phyloP scores from a whole-genome alignment of 768 basidiomycete genomes.

The Serendipita sp. region DNA sequence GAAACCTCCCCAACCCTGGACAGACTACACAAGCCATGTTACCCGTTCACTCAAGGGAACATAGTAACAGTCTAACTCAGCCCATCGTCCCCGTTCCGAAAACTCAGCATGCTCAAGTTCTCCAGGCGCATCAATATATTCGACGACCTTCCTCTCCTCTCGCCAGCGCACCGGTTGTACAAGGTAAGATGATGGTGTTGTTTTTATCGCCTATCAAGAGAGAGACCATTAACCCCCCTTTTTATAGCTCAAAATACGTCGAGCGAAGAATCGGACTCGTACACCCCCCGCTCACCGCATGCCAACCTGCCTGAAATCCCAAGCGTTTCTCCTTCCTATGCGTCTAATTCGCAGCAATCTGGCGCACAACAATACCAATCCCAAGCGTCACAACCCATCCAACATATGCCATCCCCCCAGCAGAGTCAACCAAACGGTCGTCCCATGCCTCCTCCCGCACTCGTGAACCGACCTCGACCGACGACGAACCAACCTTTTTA shows the following conservation, averaged over 20 bases:
- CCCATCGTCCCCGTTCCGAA: not conserved
- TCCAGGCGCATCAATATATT: not conserved
- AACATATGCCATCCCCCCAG: not conserved
- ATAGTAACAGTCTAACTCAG: not conserved
- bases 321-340: not conserved
- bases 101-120: not conserved
- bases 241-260: not conserved
- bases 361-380: not conserved
- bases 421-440: not conserved
- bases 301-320: not conserved
- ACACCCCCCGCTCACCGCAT: not conserved
- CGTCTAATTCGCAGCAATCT: not conserved
- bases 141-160: constrained; percentile 3
- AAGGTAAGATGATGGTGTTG: not conserved
- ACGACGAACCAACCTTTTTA: not conserved
- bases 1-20: not conserved
- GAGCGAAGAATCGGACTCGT: constrained; percentile 3
- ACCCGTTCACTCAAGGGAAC: not conserved
- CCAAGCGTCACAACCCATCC: not conserved
- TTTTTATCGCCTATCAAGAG: not conserved
- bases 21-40: constrained; percentile 1
- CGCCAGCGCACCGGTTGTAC: not conserved
- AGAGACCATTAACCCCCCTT: not conserved
- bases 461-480: not conserved
- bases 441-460: constrained; percentile 1